Conservation (phyloP, 176 grass and related monocot species). For the Aegilops umbellulata region DNA sequence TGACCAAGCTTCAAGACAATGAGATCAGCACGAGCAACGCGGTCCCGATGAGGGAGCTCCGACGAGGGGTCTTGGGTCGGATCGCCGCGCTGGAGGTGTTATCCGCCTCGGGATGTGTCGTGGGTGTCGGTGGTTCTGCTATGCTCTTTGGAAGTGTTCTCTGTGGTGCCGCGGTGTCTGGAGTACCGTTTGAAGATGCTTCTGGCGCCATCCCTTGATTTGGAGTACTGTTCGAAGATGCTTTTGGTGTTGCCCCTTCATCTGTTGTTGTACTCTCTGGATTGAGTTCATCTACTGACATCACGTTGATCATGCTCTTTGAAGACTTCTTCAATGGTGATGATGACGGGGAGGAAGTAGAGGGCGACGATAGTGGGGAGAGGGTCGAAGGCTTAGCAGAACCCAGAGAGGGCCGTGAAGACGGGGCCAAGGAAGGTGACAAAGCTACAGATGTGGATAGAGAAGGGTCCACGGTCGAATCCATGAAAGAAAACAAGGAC, state of each 20-base stretch:
- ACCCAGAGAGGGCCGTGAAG: background rate
- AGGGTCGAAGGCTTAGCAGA: background rate
- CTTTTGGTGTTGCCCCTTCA: background rate
- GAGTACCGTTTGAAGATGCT: background rate
- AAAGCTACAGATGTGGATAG: background rate
- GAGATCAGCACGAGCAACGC: background rate
- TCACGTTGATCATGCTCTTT: background rate
- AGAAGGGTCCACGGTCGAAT: background rate
- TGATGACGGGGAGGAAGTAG: background rate
- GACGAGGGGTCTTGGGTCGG: background rate
- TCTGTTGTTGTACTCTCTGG: background rate
- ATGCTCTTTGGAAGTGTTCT: background rate
- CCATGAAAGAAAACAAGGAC: background rate
- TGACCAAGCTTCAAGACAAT: background rate
- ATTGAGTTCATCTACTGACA: background rate
- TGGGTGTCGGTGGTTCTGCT: background rate
- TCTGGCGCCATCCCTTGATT: background rate
- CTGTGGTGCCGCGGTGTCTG: background rate
- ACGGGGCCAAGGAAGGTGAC: background rate
- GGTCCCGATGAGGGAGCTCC: background rate
- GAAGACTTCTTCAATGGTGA: background rate
- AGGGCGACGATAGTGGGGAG: background rate
- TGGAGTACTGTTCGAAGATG: background rate
- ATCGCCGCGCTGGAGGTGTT: background rate
- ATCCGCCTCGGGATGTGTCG: background rate